Conservation (phyloP, 2,329 filamentous ascomycete genomes). For the Arthrobotrys entomopaga region DNA sequence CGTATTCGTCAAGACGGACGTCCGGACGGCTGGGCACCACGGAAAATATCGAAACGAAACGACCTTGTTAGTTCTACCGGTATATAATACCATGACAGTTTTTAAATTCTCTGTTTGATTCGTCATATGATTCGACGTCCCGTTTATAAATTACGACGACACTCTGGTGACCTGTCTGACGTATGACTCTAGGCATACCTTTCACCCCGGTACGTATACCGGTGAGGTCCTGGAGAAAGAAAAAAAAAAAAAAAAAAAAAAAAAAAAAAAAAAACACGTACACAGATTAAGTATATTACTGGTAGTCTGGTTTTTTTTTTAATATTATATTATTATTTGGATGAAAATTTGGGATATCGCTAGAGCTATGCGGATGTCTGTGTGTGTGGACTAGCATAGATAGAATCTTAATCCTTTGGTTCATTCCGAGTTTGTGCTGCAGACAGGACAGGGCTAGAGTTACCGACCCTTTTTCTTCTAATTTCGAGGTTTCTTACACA, state of each 20-base stretch:
- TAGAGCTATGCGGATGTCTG: slow-evolving; percentile 17
- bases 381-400: no score
- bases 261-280: background rate
- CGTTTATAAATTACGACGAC: slow-evolving; percentile 19
- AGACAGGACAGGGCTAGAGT: no score
- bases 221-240: no score
- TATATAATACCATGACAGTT: no score
- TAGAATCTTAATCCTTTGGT: no score
- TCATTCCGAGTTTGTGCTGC: no score
- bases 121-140: slow-evolving; percentile 43
- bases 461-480: slow-evolving; percentile 3
- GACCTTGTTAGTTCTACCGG: background rate
- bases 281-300: no score
- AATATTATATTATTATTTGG: no score
- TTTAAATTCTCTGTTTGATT: background rate
- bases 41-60: slow-evolving; percentile 12
- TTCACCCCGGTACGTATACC: no score
- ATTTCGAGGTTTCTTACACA: background rate
- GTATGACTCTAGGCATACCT: slow-evolving; percentile 47
- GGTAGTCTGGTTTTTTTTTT: no score
- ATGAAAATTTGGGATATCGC: slow-evolving; percentile 12
- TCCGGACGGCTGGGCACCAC: slow-evolving; percentile 2
- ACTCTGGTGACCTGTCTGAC: slow-evolving; percentile 29
- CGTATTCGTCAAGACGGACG: slow-evolving; percentile 23
- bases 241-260: background rate